These are phyloP conservation scores for Entelexis sorbosivorans DNA, from an alignment of 1,139 yeast genomes.

Conservation along the genomic window DNA sequence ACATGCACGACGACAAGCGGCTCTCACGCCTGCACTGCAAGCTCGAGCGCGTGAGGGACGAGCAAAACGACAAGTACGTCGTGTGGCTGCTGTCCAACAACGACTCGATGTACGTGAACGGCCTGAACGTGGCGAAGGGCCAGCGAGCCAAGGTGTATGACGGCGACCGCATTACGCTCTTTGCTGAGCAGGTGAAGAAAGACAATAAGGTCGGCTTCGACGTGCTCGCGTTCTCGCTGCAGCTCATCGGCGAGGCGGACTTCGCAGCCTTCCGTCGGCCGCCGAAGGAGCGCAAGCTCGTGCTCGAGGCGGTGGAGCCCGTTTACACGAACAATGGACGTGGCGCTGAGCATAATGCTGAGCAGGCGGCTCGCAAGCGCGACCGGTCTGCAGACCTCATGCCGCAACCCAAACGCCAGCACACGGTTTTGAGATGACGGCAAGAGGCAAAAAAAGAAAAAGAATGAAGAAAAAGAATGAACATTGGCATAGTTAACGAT, in stretches of 20 bases:
- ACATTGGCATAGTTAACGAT: not conserved
- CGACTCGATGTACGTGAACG: conserved; percentile 15
- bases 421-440: conserved; percentile 10
- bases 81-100: conserved; percentile 16
- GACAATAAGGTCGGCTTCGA: conserved; percentile 7
- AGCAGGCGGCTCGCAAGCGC: conserved; percentile 10
- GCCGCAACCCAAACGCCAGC: conserved; percentile 14
- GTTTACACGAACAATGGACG: not conserved
- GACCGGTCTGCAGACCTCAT: conserved; percentile 14
- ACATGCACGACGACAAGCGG: conserved; percentile 59
- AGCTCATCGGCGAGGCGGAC: conserved; percentile 2
- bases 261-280: conserved; percentile 10
- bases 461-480: not conserved
- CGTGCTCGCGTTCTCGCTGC: conserved; percentile 12
- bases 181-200: conserved; percentile 11
- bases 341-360: not conserved
- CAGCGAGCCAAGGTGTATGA: conserved; percentile 14
- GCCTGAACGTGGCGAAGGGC: conserved; percentile 4
- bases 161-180: conserved; percentile 19
- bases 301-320: not conserved
- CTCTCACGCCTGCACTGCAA: conserved; percentile 78
- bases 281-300: not conserved
- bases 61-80: conserved; percentile 30
- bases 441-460: not conserved
- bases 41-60: conserved; percentile 36